Base-by-base conservation (phyloP, 2,329 filamentous ascomycete species). In the Septoria linicola region DNA sequence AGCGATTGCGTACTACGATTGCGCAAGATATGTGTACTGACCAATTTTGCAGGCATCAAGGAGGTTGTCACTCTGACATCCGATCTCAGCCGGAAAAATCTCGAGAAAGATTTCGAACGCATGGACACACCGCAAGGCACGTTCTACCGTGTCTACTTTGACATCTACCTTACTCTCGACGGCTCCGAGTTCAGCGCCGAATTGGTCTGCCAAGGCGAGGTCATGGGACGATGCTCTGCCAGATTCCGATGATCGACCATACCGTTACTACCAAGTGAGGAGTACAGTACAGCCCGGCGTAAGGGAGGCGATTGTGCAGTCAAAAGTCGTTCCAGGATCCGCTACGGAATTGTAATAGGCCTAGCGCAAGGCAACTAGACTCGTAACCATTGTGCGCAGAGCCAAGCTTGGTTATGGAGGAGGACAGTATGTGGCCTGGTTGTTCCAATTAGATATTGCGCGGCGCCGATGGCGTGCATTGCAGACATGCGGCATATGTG, bases 81-180 rank as follows among this genome's bases (percentile, higher is more conserved):
- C 1, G 93, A 99, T 69, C 80, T 99, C 51, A 96, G 91, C 41
- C 87, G 92, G 64, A 99, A 97, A 80, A 97, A 97, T 70, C 84
- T 99, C 10, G 93, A 99, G 72, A 97, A 96, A 74, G 93, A 99
- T 71, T 99, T 99, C 66, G 93, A 99, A 75, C 85, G 93, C 68
- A 97, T 97, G 93, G 93, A 97, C 70, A 97, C 93, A 1, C 91
- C 93, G 4, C 92, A 99, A 71, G 93, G 93, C 57, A 95, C 89
- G 3, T 96, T 96, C 72, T 96, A 96, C 77, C 85, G 89, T 58
- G 79, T 82, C 39, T 81, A 81, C 69, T 81, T 82, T 61, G 79
- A 81, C 60, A 81, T 82, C 52, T 95, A 95, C 72, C 82, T 99
- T 59, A 97, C 93, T 0, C 84, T 99, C 13, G 93, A 99, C 66